Percentiles rank a stretch among this genome's conserved stretches.
phyloP scores from a whole-genome alignment of 1,284 basidiomycete genomes.

The Cerioporus squamosus region DNA sequence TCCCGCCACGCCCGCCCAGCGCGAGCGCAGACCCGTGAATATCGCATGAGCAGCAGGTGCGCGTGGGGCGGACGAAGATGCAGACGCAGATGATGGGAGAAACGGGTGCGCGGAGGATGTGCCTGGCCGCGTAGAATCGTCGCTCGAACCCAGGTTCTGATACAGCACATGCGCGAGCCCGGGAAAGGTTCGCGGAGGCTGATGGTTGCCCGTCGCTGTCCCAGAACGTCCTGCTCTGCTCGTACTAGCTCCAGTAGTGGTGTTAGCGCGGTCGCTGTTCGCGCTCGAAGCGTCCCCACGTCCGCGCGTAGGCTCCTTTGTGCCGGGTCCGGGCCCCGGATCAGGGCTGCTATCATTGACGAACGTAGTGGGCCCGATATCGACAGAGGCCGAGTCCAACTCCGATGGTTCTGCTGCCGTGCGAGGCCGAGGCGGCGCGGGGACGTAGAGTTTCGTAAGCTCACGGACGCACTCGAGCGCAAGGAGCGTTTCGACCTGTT shows the following conservation, averaged over 20 bases:
- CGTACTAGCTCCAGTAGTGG: too few species aligned
- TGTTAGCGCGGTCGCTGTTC: background rate
- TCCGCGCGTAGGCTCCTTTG: background rate
- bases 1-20: constrained; percentile 1
- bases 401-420: too few species aligned
- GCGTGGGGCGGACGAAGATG: background rate
- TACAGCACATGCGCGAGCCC: background rate
- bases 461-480: constrained; percentile 31
- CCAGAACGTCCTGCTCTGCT: too few species aligned
- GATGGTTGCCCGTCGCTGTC: background rate
- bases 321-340: background rate
- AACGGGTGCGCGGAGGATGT: background rate
- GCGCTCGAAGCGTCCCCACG: background rate
- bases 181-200: background rate
- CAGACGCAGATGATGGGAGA: background rate
- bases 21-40: background rate
- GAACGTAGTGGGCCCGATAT: too few species aligned
- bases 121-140: constrained; percentile 10
- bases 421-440: background rate
- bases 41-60: background rate
- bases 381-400: too few species aligned
- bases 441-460: constrained; percentile 25
- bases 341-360: too few species aligned
- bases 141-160: background rate
- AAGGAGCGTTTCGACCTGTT: constrained; percentile 24